Evolutionary conservation across 495 filamentous ascomycete species (phyloP).

Genomic region (Staphylotrichum longicolle): DNA sequence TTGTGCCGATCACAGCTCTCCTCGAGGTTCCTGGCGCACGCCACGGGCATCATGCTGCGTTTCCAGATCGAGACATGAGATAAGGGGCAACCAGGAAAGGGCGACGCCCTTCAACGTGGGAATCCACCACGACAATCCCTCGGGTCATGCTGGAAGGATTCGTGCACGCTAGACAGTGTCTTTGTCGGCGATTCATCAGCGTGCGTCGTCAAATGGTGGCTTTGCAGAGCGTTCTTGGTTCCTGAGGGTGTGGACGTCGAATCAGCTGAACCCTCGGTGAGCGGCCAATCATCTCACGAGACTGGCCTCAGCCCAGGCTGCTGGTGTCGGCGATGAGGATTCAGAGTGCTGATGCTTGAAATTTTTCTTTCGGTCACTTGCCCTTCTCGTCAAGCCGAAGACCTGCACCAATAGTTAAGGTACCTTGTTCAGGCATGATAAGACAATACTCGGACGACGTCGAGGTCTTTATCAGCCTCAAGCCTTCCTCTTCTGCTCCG

Average conservation of each 20-base stretch:
- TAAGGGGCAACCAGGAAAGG: not conserved
- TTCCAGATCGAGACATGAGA: conserved; percentile 3
- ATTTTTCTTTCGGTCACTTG: too few relatives aligned
- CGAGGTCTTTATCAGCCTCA: not conserved
- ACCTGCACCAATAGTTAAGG: too few relatives aligned
- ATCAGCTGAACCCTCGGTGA: conserved; percentile 17
- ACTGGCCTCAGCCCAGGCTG: not conserved
- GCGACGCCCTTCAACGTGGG: not conserved
- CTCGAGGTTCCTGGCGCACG: not conserved
- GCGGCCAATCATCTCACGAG: conserved; percentile 10
- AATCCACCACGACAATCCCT: not conserved
- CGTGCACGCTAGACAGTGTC: conserved; percentile 5
- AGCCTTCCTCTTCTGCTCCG: not conserved
- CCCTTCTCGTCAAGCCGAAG: too few relatives aligned
- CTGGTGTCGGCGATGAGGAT: not conserved
- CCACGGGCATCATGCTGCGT: conserved; percentile 3
- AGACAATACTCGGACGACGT: too few relatives aligned
- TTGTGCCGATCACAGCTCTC: conserved; percentile 1
- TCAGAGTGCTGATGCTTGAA: not conserved
- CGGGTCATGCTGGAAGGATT: too few relatives aligned
- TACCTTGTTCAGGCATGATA: not conserved
- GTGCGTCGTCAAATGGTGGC: conserved; percentile 8
- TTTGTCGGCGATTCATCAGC: not conserved
- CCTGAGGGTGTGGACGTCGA: not conserved
- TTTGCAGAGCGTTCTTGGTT: not conserved